Base-by-base conservation (phyloP, 2,329 filamentous ascomycete genomes). In the Chaetomium sp. region DNA sequence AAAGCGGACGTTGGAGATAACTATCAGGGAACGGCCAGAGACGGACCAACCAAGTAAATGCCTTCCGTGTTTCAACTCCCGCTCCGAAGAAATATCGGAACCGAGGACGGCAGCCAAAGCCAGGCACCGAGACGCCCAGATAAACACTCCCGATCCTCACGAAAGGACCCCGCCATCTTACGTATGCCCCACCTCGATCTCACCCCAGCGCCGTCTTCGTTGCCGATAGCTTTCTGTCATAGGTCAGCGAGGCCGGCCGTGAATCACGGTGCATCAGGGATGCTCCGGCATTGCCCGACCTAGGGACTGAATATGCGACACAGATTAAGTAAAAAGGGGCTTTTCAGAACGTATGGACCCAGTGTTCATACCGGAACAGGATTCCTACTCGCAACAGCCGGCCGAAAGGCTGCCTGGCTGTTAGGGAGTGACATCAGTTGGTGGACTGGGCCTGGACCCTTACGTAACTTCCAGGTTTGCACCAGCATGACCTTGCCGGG, bases 221-320 rank as follows among this genome's bases (percentile, higher is more conserved):
- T 69, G 65, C 68, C 69, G 65, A 66, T 29, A 51, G 33, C 47
- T 63, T 68, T 69, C 65, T 68, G 69, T 68, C 68, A 72, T 71
- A 65, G 59, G 68, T 9, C 61, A 53, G 63, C 35, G 54, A n/a
- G 47, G 57, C 47, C 47, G 53, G 31, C 47, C 57, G 58, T 60
- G 49, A 62, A 65, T 57, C 62, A 38, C 13, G 19, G 25, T 10
- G 49, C 60, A 63, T 31, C 61, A 45, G 5, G 6, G 31, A 25
- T 54, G 57, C 65, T 69, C 70, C 70, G 70, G 68, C 60, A 67
- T 70, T 71, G 65, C 70, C 70, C 70, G 70, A 71, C 16, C 60
- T 56, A 47, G 47, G 38, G 54, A 49, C 31, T 56, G 10, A 16
- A 27, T 49, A 25, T 51, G 31, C 16, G 25, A 16, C 42, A 29